phyloP scores from a whole-genome alignment of 2,329 filamentous ascomycete genomes.

The Decorospora gaudefroyi region DNA sequence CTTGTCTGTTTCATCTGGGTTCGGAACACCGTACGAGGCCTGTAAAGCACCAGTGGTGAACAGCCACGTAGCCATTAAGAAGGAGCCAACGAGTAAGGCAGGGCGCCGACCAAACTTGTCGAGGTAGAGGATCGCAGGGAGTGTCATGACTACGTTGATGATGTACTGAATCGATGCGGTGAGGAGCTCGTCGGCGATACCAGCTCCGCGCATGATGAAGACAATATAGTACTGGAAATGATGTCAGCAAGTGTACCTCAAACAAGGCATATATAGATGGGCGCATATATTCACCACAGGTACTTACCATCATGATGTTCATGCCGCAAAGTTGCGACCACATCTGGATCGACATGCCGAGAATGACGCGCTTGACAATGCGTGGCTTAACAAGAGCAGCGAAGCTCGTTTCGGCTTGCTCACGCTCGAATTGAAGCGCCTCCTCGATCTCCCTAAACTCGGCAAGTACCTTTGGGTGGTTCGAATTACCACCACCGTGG shows the following conservation, averaged over 20 bases:
- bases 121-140: constrained; percentile 64
- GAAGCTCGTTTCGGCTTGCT: constrained; percentile 57
- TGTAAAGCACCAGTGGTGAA: constrained; percentile 65
- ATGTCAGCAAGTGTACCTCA: no score
- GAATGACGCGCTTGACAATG: constrained; percentile 60
- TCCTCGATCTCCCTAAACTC: constrained; percentile 66
- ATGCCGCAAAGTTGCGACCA: constrained; percentile 65
- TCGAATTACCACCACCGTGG: constrained; percentile 61
- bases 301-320: constrained; percentile 61
- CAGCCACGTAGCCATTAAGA: constrained; percentile 63
- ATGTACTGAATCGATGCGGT: constrained; percentile 67
- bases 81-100: constrained; percentile 60
- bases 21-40: constrained; percentile 59
- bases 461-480: constrained; percentile 64
- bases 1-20: constrained; percentile 40
- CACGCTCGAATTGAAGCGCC: constrained; percentile 59
- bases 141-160: constrained; percentile 64
- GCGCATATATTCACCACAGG: no score
- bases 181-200: constrained; percentile 61
- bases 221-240: constrained; percentile 55
- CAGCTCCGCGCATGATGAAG: constrained; percentile 63
- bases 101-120: constrained; percentile 64
- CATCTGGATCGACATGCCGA: constrained; percentile 64
- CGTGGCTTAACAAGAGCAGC: constrained; percentile 56
- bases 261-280: no score